These are phyloP conservation scores for Fusarium tjaetaba DNA, from an alignment of 2,329 filamentous ascomycete species.

Conservation along the genomic window DNA sequence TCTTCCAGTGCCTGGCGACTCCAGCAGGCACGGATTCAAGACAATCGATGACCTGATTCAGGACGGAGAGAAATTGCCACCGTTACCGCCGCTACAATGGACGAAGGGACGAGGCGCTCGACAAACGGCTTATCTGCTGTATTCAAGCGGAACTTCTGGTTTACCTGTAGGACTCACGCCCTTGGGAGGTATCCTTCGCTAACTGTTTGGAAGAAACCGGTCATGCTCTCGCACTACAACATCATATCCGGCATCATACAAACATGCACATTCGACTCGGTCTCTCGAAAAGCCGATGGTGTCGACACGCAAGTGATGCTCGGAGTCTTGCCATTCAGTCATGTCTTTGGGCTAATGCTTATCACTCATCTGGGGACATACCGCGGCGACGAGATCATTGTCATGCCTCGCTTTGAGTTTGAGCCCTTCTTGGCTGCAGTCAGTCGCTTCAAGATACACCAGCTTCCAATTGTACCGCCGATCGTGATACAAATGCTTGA, in stretches of 20 bases:
- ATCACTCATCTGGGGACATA: slow-evolving; percentile 73
- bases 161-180: no score
- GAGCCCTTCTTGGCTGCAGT: slow-evolving; percentile 59
- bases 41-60: slow-evolving; percentile 73
- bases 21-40: slow-evolving; percentile 57
- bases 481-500: slow-evolving; percentile 16
- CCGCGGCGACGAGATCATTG: slow-evolving; percentile 76
- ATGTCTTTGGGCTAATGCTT: slow-evolving; percentile 82
- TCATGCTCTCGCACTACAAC: slow-evolving; percentile 85
- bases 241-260: slow-evolving; percentile 81
- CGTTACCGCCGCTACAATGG: slow-evolving; percentile 64
- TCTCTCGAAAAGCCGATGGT: slow-evolving; percentile 47
- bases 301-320: slow-evolving; percentile 60
- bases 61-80: slow-evolving; percentile 63
- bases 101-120: slow-evolving; percentile 70
- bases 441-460: slow-evolving; percentile 1
- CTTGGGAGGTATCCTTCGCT: background rate
- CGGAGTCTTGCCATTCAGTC: slow-evolving; percentile 79
- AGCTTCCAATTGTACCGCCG: slow-evolving; percentile 3
- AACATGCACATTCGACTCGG: slow-evolving; percentile 55
- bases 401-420: slow-evolving; percentile 81
- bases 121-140: slow-evolving; percentile 80
- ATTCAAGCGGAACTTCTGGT: slow-evolving; percentile 82
- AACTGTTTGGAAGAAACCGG: slow-evolving; percentile 67
- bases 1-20: slow-evolving; percentile 66